Conservation (phyloP, 202 grass and related monocot species). For the Elaeis oleifera region DNA sequence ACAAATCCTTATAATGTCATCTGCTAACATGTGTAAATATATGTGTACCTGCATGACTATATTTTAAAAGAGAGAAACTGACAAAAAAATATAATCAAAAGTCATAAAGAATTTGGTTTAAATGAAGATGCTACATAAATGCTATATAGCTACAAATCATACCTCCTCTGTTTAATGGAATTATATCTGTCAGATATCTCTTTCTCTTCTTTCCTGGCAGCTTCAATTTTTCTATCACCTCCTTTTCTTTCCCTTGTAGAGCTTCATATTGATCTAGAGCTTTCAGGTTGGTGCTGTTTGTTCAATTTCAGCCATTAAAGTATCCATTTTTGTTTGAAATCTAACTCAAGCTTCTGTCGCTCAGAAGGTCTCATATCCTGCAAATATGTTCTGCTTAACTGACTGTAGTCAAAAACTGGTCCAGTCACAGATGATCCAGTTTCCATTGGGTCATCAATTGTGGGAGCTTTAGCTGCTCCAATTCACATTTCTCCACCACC, state of each 20-base stretch:
- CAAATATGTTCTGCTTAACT: slow-evolving; percentile 57
- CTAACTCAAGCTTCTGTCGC: slow-evolving; percentile 71
- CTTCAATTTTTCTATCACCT: slow-evolving; percentile 87
- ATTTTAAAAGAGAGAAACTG: slow-evolving; percentile 1
- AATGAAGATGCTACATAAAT: neutral
- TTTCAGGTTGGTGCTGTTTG: slow-evolving; percentile 87
- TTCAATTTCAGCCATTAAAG: slow-evolving; percentile 67
- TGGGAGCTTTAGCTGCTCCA: slow-evolving; percentile 87
- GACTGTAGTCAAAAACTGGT: slow-evolving; percentile 61
- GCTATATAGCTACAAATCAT: slow-evolving; percentile 1
- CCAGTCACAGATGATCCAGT: slow-evolving; percentile 37
- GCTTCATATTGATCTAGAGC: slow-evolving; percentile 92
- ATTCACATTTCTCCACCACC: slow-evolving; percentile 75
- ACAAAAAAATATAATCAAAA: neutral
- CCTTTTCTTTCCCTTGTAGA: slow-evolving; percentile 80
- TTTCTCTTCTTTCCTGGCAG: slow-evolving; percentile 81
- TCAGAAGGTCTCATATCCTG: slow-evolving; percentile 59
- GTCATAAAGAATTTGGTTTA: neutral
- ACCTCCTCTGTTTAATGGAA: slow-evolving; percentile 71
- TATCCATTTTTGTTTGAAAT: slow-evolving; percentile 73
- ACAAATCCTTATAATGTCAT: no score
- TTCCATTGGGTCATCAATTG: slow-evolving; percentile 72
- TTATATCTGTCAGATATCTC: slow-evolving; percentile 86
- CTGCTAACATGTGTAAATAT: no score
- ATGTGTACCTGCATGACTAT: neutral